A percentile compares a stretch with the other conserved stretches of the same genome.
Evolutionary conservation across 192 early-diverging fungal genomes (phyloP).

Genomic region (Entomortierella lignicola): DNA sequence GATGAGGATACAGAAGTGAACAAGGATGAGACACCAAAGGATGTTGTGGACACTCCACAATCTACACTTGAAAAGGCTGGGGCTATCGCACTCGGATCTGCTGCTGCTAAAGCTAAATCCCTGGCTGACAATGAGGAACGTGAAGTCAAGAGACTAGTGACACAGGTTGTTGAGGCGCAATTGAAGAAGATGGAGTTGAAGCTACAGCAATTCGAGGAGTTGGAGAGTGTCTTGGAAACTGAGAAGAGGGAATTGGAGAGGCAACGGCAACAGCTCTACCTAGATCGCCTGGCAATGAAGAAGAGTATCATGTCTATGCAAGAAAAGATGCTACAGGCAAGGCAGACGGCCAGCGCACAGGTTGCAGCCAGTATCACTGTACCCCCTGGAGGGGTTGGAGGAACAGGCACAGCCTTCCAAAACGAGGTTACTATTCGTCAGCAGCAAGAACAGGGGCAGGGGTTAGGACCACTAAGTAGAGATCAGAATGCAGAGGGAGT

Average conservation of each 20-base stretch:
- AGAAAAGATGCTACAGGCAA: slow-evolving; percentile 40
- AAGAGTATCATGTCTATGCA: slow-evolving; percentile 59
- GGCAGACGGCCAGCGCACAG: slow-evolving; percentile 31
- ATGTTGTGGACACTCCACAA: slow-evolving; percentile 36
- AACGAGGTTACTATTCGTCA: slow-evolving; percentile 11
- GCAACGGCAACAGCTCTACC: slow-evolving; percentile 71
- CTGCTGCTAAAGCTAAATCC: slow-evolving; percentile 87
- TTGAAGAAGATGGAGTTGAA: slow-evolving; percentile 92
- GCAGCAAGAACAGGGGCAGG: slow-evolving; percentile 23
- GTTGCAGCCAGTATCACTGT: slow-evolving; percentile 14
- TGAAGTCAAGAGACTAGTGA: slow-evolving; percentile 84
- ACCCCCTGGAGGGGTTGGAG: slow-evolving; percentile 20
- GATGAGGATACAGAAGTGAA: slow-evolving; percentile 22
- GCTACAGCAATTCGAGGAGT: slow-evolving; percentile 92
- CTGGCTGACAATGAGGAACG: slow-evolving; percentile 85
- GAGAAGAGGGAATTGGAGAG: slow-evolving; percentile 86
- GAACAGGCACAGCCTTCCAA: slow-evolving; percentile 29
- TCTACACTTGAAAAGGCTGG: slow-evolving; percentile 77
- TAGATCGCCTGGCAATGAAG: slow-evolving; percentile 72
- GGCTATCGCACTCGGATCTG: slow-evolving; percentile 89
- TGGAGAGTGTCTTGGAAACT: slow-evolving; percentile 88
- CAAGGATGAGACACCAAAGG: background rate
- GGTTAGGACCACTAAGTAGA: slow-evolving; percentile 13
- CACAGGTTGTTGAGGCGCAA: slow-evolving; percentile 86
- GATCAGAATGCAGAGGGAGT: slow-evolving; percentile 33